phyloP scores from a whole-genome alignment of 2,329 filamentous ascomycete genomes.

The Aspergillus viridinutans region DNA sequence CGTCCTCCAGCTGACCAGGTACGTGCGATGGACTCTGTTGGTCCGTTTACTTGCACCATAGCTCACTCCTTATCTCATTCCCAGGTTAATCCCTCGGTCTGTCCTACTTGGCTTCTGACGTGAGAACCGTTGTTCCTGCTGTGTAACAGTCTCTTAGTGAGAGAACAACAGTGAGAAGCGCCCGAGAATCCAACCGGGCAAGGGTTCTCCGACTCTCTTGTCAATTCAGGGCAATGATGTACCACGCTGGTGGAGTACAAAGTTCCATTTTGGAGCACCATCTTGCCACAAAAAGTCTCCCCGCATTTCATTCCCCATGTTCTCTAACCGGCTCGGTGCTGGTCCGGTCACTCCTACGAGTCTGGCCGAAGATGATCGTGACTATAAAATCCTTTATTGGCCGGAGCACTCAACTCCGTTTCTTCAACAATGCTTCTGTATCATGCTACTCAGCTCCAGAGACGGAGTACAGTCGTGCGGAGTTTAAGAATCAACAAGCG shows the following conservation, averaged over 20 bases:
- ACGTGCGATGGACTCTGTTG: background rate
- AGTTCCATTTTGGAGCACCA: background rate
- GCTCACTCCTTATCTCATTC: background rate
- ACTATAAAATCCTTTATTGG: constrained; percentile 3
- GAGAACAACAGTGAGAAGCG: no score
- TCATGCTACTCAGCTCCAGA: background rate
- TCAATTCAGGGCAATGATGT: background rate
- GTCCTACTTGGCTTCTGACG: background rate
- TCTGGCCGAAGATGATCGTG: background rate
- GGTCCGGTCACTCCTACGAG: background rate
- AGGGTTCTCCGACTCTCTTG: background rate
- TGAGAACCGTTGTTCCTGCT: background rate
- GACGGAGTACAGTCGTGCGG: background rate
- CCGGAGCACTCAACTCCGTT: constrained; percentile 15
- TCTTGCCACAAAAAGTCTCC: background rate
- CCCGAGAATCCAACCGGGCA: background rate
- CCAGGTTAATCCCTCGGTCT: background rate
- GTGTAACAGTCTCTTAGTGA: background rate
- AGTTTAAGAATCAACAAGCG: background rate
- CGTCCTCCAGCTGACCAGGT: background rate
- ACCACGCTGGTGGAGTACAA: background rate
- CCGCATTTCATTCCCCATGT: background rate
- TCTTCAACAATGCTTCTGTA: background rate
- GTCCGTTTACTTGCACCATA: background rate
- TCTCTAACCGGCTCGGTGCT: background rate